Evolutionary conservation across 177 flowering plant genomes (phyloP), one percentile per base, ranked within the genome.

Genomic region (Tripterygium wilfordii): DNA sequence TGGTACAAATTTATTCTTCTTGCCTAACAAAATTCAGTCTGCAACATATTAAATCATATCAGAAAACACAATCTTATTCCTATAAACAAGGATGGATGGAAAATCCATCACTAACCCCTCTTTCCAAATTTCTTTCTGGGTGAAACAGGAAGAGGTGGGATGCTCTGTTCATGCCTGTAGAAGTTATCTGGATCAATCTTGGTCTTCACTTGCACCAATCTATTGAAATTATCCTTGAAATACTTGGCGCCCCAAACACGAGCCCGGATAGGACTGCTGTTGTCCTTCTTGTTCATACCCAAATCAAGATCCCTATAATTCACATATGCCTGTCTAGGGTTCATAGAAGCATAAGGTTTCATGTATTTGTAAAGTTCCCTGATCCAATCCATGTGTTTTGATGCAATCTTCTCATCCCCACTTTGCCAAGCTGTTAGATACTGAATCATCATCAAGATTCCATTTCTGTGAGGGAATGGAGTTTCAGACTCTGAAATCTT

Each of bases 151-250:
- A 63, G 36, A 9, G 57, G 45, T 2, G 76, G 76, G 17, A 71
- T 67, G 48, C 76, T 67, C 45, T 70, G 76, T 37, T 70, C 76
- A 41, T 66, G 54, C 39, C 69, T 60, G 51, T 66, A 70, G 66
- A 70, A 63, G 28, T 70, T 63, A 1, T 38, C 55, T 0, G 76
- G 76, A 53, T 70, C 76, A 17, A 67, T 57, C 32, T 26, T 37
- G 2, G 66, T 49, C 48, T 71, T 71, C 22, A 67, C 62, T 15
- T 13, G 38, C 10, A 61, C 63, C 53, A 71, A 45, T 16, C 66
- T 63, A 25, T 63, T 15, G 51, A 57, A 71, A 22, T 71, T 67
- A 15, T 50, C 51, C 48, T 61, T 64, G 58, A 71, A 71, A 21
- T 71, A 71, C 45, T 45, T 56, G 10, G 1, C 0, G 0, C 69